A percentile compares a stretch with the other conserved stretches of the same genome.
These are phyloP conservation scores for Fusarium papillatum DNA, from an alignment of 2,329 filamentous ascomycete genomes.

Conservation along the genomic window DNA sequence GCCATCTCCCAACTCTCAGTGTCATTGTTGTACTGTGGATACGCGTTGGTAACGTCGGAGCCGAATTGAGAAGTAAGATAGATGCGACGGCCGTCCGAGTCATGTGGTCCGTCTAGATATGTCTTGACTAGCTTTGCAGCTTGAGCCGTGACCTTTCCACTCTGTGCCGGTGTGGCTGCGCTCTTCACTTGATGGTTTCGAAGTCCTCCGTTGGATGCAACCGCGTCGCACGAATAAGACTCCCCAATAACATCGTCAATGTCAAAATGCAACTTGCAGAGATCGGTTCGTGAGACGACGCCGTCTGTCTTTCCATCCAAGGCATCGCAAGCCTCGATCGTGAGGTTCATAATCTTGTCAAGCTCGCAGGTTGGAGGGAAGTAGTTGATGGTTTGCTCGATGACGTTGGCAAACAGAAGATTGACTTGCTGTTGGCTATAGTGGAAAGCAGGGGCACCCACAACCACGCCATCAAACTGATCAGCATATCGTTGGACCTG, in stretches of 20 bases:
- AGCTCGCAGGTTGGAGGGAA: constrained; percentile 56
- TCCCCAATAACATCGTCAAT: constrained; percentile 46
- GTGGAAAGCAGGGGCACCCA: constrained; percentile 35
- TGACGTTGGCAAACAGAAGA: constrained; percentile 51
- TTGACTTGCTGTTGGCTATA: constrained; percentile 58
- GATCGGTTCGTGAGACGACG: background rate
- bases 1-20: constrained; percentile 49
- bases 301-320: constrained; percentile 12
- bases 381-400: constrained; percentile 56
- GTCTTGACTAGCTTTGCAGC: constrained; percentile 51
- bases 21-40: constrained; percentile 48
- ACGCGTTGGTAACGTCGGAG: constrained; percentile 48
- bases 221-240: constrained; percentile 49
- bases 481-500: constrained; percentile 29
- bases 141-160: constrained; percentile 50
- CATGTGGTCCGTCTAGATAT: constrained; percentile 51
- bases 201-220: background rate
- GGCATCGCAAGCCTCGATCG: constrained; percentile 35
- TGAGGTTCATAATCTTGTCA: constrained; percentile 63
- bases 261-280: constrained; percentile 15
- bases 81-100: constrained; percentile 49
- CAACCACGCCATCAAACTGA: constrained; percentile 28
- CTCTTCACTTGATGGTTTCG: constrained; percentile 18
- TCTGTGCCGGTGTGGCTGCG: constrained; percentile 43
- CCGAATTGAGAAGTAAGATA: constrained; percentile 53